Conservation (phyloP, 805 yeast species). For the Myxozyma kluyveri region DNA sequence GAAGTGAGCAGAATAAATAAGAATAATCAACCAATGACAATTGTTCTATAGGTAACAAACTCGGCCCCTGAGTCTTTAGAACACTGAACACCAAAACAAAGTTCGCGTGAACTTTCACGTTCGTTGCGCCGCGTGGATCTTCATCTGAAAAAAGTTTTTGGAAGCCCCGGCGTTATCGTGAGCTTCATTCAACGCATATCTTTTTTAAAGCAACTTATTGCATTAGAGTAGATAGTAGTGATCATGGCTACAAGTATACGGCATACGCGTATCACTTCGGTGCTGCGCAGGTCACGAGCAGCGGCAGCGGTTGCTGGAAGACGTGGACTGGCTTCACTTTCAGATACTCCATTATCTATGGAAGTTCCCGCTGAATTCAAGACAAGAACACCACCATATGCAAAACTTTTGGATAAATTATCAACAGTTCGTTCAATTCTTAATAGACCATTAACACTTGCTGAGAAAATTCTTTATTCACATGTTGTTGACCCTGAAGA, state of each 20-base stretch:
- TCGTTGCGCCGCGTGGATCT: too few species aligned
- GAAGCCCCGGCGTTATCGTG: too few species aligned
- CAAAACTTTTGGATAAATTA: conserved; percentile 49
- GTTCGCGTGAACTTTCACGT: too few species aligned
- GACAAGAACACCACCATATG: conserved; percentile 74
- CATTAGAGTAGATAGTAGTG: neutral
- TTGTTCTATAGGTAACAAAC: too few species aligned
- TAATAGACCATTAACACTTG: conserved; percentile 81
- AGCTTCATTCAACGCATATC: too few species aligned
- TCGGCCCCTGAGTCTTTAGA: too few species aligned
- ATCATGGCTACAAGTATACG: neutral
- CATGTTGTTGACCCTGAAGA: conserved; percentile 90
- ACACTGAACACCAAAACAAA: too few species aligned
- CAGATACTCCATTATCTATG: conserved; percentile 9
- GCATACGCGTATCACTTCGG: neutral
- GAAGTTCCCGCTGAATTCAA: conserved; percentile 57
- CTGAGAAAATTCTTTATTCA: conserved; percentile 92
- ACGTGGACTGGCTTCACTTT: conserved; percentile 20
- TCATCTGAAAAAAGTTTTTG: too few species aligned
- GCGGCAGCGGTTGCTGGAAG: neutral
- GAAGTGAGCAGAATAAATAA: too few species aligned
- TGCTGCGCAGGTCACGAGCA: neutral
- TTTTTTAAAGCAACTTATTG: conserved; percentile 30
- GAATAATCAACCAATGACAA: too few species aligned
- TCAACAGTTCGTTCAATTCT: conserved; percentile 62